A percentile compares a stretch with the other conserved stretches of the same genome.
phyloP scores from a whole-genome alignment of 2,329 filamentous ascomycete genomes.

The Paracoccidioides brasiliensis region DNA sequence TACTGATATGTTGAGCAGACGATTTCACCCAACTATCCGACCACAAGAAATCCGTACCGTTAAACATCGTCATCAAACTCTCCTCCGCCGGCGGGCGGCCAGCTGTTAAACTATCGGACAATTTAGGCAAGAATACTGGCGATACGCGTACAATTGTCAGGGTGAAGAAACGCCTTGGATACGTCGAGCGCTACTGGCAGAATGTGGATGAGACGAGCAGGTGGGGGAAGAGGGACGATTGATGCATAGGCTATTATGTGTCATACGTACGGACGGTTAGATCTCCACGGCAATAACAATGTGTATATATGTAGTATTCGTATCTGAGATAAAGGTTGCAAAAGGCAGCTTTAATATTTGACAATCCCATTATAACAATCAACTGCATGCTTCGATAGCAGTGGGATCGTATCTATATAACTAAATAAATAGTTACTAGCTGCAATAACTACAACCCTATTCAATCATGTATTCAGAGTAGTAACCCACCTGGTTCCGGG shows the following conservation, averaged over 20 bases:
- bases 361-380: too few relatives aligned
- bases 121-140: constrained; percentile 87
- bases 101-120: constrained; percentile 88
- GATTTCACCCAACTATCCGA: constrained; percentile 66
- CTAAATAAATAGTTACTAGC: too few relatives aligned
- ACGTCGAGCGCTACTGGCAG: constrained; percentile 71
- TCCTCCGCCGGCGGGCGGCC: constrained; percentile 67
- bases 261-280: too few relatives aligned
- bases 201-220: constrained; percentile 71
- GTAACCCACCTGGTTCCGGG: too few relatives aligned
- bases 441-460: too few relatives aligned
- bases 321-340: too few relatives aligned
- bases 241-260: not conserved
- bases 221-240: constrained; percentile 46
- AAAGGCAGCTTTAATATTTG: too few relatives aligned
- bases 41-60: constrained; percentile 69
- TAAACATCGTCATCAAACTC: constrained; percentile 98
- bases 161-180: constrained; percentile 77
- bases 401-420: too few relatives aligned
- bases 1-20: constrained; percentile 35
- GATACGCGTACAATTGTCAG: constrained; percentile 63
- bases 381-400: too few relatives aligned
- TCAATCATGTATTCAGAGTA: too few relatives aligned
- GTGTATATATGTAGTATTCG: too few relatives aligned
- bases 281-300: too few relatives aligned